phyloP scores from a whole-genome alignment of 805 yeast genomes.

The Wickerhamomyces xylosicus region DNA sequence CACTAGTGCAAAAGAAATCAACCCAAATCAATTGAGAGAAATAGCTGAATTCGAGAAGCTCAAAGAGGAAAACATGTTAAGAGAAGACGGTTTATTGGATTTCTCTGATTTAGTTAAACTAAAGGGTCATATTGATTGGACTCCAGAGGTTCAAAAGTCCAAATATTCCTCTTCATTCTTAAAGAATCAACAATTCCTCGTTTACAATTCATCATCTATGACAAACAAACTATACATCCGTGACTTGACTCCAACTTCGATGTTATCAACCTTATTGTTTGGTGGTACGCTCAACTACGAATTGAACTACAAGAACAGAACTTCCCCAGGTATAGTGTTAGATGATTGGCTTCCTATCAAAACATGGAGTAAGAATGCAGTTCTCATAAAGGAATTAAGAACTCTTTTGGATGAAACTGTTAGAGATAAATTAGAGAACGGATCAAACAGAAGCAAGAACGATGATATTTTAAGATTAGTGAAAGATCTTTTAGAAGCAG shows the following conservation, averaged over 20 bases:
- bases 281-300: constrained; percentile 68
- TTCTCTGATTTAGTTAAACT: constrained; percentile 21
- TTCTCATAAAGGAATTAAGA: constrained; percentile 64
- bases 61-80: constrained; percentile 14
- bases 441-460: constrained; percentile 24
- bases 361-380: constrained; percentile 94
- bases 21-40: constrained; percentile 18
- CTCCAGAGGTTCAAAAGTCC: constrained; percentile 26
- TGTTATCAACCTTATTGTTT: constrained; percentile 64
- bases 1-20: constrained; percentile 22
- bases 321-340: constrained; percentile 75
- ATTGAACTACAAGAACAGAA: constrained; percentile 30
- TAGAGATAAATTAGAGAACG: constrained; percentile 46
- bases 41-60: constrained; percentile 14
- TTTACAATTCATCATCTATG: constrained; percentile 47
- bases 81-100: constrained; percentile 33
- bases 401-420: constrained; percentile 56
- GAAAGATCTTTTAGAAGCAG: constrained; percentile 18
- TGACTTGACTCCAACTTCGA: constrained; percentile 72
- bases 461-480: constrained; percentile 30
- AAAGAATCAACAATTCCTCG: constrained; percentile 43
- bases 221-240: constrained; percentile 63
- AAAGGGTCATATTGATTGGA: constrained; percentile 25
- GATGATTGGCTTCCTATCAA: constrained; percentile 86
- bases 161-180: neutral